These are phyloP conservation scores for Dothistroma pini DNA, from an alignment of 2,329 filamentous ascomycete species.

Conservation along the genomic window DNA sequence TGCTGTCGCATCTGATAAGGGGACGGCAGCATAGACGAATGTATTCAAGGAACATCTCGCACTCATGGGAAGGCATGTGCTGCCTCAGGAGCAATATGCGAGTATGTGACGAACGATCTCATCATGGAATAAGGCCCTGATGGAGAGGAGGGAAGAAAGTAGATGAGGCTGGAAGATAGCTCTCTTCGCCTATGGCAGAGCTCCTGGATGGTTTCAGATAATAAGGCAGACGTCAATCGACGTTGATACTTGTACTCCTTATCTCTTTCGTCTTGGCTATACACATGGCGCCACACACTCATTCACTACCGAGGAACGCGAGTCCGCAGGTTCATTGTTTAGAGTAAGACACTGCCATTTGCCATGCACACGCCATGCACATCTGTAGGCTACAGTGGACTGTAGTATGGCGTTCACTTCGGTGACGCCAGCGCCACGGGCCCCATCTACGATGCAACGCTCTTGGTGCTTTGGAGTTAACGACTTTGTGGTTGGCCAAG, in stretches of 20 bases:
- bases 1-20: slow-evolving; percentile 31
- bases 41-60: slow-evolving; percentile 35
- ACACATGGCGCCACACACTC: slow-evolving; percentile 1
- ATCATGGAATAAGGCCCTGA: slow-evolving; percentile 14
- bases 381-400: not conserved
- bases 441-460: not conserved
- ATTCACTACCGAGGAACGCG: slow-evolving; percentile 3
- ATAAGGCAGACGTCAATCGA: not conserved
- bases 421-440: not conserved
- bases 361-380: not conserved
- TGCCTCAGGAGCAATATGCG: slow-evolving; percentile 23
- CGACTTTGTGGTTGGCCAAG: not conserved
- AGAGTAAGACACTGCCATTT: not conserved
- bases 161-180: not conserved
- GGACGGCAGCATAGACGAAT: slow-evolving; percentile 33
- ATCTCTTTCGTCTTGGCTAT: not conserved
- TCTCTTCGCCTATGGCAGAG: not conserved
- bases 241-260: not conserved
- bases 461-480: slow-evolving; percentile 3
- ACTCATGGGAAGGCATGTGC: slow-evolving; percentile 42
- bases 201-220: not conserved
- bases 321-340: not conserved
- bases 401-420: not conserved
- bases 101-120: slow-evolving; percentile 26
- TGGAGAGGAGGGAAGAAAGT: not conserved